Conservation (phyloP, 306 rosid genomes). For the Chamaecrista fasciculata region DNA sequence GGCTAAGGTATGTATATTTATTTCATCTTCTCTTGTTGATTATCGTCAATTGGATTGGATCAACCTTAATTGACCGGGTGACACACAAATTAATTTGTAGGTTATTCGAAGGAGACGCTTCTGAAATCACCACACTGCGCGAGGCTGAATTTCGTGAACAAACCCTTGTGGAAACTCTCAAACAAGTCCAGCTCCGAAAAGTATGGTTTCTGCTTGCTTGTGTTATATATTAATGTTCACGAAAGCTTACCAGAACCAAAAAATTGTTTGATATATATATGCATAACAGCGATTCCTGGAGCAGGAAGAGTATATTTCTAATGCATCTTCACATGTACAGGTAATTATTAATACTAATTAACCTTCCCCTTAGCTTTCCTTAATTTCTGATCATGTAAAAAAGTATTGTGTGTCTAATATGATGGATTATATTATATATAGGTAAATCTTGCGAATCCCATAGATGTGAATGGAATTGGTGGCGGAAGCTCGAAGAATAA, state of each 20-base stretch:
- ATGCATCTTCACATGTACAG: slow-evolving; percentile 38
- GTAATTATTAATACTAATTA: no score
- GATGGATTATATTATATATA: background rate
- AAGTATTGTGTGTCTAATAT: no score
- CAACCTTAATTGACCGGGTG: background rate
- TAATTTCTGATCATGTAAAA: background rate
- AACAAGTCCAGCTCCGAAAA: slow-evolving; percentile 44
- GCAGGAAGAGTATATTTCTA: slow-evolving; percentile 28
- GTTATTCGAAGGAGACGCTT: slow-evolving; percentile 61
- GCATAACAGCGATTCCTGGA: slow-evolving; percentile 45
- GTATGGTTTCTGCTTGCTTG: slow-evolving; percentile 18
- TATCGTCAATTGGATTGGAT: background rate
- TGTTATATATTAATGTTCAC: background rate
- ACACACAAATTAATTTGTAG: slow-evolving; percentile 21
- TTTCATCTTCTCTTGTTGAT: background rate
- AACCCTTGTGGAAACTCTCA: slow-evolving; percentile 49
- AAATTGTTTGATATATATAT: slow-evolving; percentile 1
- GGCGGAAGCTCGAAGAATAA: slow-evolving; percentile 29
- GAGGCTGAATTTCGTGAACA: slow-evolving; percentile 52
- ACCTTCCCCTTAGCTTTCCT: no score
- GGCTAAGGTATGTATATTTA: slow-evolving; percentile 54
- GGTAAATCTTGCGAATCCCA: slow-evolving; percentile 33
- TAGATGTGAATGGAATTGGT: slow-evolving; percentile 31
- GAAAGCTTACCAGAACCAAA: background rate
- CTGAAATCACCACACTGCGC: slow-evolving; percentile 43